These are phyloP conservation scores for Ceratopteris richardii DNA, from an alignment of 75 land plant species.

Conservation along the genomic window DNA sequence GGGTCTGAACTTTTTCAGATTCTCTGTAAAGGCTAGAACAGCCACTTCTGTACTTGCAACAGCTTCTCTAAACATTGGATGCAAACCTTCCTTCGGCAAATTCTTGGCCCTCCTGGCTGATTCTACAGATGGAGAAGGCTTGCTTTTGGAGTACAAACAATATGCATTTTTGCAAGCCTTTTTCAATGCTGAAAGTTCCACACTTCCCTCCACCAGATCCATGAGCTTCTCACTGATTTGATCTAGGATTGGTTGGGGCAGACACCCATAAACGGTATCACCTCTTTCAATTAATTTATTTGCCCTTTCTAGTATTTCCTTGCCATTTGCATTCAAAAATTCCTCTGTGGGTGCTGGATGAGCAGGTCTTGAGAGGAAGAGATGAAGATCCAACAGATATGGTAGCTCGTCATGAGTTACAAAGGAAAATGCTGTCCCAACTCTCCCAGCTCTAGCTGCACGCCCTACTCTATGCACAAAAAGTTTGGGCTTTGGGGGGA, in stretches of 20 bases:
- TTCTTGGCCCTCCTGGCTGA: constrained; percentile 67
- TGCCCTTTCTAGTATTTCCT: constrained; percentile 39
- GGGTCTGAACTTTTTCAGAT: constrained; percentile 76
- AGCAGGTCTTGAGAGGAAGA: constrained; percentile 90
- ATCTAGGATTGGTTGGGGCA: constrained; percentile 80
- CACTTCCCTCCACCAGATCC: constrained; percentile 44
- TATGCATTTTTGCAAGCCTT: constrained; percentile 71
- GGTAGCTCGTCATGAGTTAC: constrained; percentile 87
- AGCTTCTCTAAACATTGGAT: constrained; percentile 61
- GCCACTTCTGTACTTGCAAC: constrained; percentile 53
- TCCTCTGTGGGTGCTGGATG: constrained; percentile 85
- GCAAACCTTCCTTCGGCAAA: constrained; percentile 75
- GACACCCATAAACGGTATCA: constrained; percentile 82
- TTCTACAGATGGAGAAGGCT: constrained; percentile 73
- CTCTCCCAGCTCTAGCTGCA: constrained; percentile 97
- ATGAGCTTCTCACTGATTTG: constrained; percentile 52
- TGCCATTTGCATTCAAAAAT: constrained; percentile 46
- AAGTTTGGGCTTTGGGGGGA: constrained; percentile 95
- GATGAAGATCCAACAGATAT: constrained; percentile 82
- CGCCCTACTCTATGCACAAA: constrained; percentile 98
- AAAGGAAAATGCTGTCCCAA: constrained; percentile 88
- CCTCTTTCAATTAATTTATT: constrained; percentile 61
- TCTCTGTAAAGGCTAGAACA: constrained; percentile 81
- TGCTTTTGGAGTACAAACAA: constrained; percentile 62
- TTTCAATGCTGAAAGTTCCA: constrained; percentile 52